Base-by-base conservation (phyloP, 2,329 filamentous ascomycete species). In the Phoma herbarum region DNA sequence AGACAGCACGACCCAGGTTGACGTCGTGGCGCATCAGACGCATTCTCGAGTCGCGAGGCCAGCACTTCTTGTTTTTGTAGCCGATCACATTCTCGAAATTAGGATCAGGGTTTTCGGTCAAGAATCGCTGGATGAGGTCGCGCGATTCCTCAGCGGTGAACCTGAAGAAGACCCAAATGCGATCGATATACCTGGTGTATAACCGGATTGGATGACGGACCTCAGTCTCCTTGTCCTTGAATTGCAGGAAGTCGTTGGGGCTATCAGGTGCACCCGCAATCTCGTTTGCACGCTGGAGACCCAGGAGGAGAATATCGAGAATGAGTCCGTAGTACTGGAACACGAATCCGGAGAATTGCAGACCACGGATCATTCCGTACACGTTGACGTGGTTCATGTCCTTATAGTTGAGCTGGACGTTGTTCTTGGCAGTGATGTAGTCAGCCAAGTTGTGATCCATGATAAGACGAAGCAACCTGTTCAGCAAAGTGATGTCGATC, bases 351-450 rank as follows among this genome's bases (percentile, higher is more conserved):
- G 95, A 97, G 80, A 99, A 99, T 67, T 99, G 96, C 16, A 99
- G 85, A 68, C 96, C 95, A 71, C 95, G 92, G 71, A 99, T 97
- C 90, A 99, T 91, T 68, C 95, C 95, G 75, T 98, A 99, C 75
- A 92, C 96, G 80, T 99, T 99, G 75, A 96, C 95, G 73, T 99
- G 95, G 74, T 97, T 98, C 95, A 99, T 99, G 71, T 99, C 95
- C 82, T 99, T 99, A 84, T 99, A 99, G 62, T 96, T 97, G 63
- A 99, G 86, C 76, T 97, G 94, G 12, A 99, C 95, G 74, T 99
- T 99, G 83, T 99, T 99, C 86, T 99, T 99, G 35, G 94, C 93
- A 1, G 94, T 97, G 73, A 99, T 99, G 80, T 99, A 99, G 77
- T 99, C 96, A 5, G 95, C 95, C 80, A 99, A 80, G 77, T 99